Evolutionary conservation across 371 early-diverging fungal species (phyloP).

Genomic region (Aphelidium insulamus): DNA sequence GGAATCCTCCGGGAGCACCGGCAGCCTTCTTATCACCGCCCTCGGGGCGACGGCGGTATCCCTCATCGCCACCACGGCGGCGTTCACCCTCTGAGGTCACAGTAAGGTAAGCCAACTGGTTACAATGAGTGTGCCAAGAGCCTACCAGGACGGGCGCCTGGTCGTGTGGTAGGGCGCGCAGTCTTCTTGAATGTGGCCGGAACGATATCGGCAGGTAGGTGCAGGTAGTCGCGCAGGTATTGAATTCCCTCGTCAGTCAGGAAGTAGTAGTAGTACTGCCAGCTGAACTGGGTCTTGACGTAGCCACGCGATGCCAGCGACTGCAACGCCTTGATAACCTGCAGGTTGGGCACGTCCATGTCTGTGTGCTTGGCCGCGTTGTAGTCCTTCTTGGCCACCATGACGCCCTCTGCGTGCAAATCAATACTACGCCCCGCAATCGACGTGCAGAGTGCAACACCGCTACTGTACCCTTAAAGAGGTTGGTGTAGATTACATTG

Average conservation of each 20-base stretch:
- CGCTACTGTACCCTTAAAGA: slow-evolving; percentile 48
- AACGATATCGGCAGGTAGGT: slow-evolving; percentile 88
- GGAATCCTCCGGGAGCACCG: slow-evolving; percentile 74
- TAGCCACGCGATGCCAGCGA: slow-evolving; percentile 83
- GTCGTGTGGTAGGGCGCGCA: slow-evolving; percentile 34
- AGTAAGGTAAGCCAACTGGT: neutral
- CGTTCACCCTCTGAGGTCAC: slow-evolving; percentile 10
- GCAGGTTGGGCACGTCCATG: slow-evolving; percentile 87
- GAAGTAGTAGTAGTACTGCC: slow-evolving; percentile 99
- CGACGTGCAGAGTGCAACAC: neutral
- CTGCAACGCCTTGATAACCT: slow-evolving; percentile 97
- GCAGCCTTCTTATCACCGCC: slow-evolving; percentile 65
- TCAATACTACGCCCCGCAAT: neutral
- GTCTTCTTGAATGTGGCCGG: slow-evolving; percentile 93
- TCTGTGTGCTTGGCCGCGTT: slow-evolving; percentile 84
- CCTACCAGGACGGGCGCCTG: slow-evolving; percentile 11
- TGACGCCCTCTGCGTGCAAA: slow-evolving; percentile 57
- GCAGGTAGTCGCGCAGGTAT: slow-evolving; percentile 86
- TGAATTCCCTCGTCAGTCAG: slow-evolving; percentile 94
- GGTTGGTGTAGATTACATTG: slow-evolving; percentile 78
- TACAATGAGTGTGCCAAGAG: neutral
- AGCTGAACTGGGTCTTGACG: slow-evolving; percentile 93
- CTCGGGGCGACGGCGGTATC: slow-evolving; percentile 38
- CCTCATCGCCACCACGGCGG: slow-evolving; percentile 4
- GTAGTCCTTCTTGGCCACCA: slow-evolving; percentile 96